Conservation (phyloP, 1,284 basidiomycete species). For the Sporisorium sorghi region DNA sequence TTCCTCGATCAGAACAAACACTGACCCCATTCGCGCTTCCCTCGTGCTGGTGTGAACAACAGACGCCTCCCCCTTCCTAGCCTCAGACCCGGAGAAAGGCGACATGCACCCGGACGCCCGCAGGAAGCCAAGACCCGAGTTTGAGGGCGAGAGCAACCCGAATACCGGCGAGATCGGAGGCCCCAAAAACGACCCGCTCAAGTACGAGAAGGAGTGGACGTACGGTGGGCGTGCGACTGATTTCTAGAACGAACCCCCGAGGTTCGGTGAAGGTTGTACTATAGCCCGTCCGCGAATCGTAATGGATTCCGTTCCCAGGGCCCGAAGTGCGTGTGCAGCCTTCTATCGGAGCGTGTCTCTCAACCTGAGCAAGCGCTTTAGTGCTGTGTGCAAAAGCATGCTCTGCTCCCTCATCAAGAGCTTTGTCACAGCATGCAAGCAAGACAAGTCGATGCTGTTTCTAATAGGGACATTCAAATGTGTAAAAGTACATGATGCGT, state of each 20-base stretch:
- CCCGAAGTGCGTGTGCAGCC: no score
- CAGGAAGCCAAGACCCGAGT: slow-evolving; percentile 70
- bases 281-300: no score
- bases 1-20: no score
- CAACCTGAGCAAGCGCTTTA: no score
- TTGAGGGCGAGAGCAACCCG: slow-evolving; percentile 74
- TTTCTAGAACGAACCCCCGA: slow-evolving; percentile 39
- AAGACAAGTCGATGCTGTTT: background rate
- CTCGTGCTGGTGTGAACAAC: background rate
- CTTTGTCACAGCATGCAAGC: background rate
- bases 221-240: slow-evolving; percentile 68
- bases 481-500: slow-evolving; percentile 38
- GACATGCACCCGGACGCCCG: slow-evolving; percentile 70
- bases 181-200: slow-evolving; percentile 74
- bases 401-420: no score
- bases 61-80: slow-evolving; percentile 46
- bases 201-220: slow-evolving; percentile 67
- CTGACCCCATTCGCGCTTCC: background rate
- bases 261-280: no score
- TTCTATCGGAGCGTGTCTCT: no score
- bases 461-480: background rate
- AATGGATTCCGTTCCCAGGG: no score
- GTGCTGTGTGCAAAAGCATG: no score
- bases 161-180: slow-evolving; percentile 74
- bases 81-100: slow-evolving; percentile 48